Evolutionary conservation across 179 eudicot genomes (phyloP).

Genomic region (Corrigiola litoralis): DNA sequence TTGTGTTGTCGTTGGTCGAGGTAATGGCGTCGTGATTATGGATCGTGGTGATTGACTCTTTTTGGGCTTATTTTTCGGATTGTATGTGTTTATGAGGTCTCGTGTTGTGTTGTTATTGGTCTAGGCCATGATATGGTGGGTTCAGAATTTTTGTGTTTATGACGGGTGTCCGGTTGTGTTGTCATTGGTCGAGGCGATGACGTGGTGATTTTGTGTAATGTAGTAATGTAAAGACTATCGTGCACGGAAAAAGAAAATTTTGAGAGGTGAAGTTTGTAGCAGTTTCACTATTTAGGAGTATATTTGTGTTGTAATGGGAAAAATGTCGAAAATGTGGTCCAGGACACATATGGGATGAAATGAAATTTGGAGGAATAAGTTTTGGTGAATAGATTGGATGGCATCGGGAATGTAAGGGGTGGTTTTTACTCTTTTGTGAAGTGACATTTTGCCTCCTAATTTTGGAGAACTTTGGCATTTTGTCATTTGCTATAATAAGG

Average conservation of each 20-base stretch:
- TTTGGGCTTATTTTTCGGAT: too few relatives aligned
- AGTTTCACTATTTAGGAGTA: too few relatives aligned
- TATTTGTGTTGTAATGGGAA: background rate
- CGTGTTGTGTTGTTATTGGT: too few relatives aligned
- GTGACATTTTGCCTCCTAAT: background rate
- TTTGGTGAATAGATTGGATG: background rate
- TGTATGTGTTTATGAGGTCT: too few relatives aligned
- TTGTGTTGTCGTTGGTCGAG: background rate
- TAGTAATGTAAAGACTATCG: too few relatives aligned
- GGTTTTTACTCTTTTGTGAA: background rate
- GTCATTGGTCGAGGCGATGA: background rate
- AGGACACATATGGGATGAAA: background rate
- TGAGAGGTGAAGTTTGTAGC: too few relatives aligned
- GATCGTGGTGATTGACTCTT: too few relatives aligned
- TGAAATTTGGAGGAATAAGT: background rate
- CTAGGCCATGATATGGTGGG: too few relatives aligned
- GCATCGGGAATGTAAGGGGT: background rate
- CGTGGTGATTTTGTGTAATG: background rate
- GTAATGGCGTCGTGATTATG: too few relatives aligned
- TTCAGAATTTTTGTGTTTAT: too few relatives aligned
- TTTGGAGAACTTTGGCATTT: background rate
- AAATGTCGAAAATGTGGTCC: background rate
- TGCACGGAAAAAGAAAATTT: too few relatives aligned
- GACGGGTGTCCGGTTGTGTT: background rate
- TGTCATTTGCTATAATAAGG: constrained; percentile 6